Percentiles rank a stretch among this genome's conserved stretches.
Conservation (phyloP, 2,329 filamentous ascomycete genomes). For the Tolypocladium guangdongense region DNA sequence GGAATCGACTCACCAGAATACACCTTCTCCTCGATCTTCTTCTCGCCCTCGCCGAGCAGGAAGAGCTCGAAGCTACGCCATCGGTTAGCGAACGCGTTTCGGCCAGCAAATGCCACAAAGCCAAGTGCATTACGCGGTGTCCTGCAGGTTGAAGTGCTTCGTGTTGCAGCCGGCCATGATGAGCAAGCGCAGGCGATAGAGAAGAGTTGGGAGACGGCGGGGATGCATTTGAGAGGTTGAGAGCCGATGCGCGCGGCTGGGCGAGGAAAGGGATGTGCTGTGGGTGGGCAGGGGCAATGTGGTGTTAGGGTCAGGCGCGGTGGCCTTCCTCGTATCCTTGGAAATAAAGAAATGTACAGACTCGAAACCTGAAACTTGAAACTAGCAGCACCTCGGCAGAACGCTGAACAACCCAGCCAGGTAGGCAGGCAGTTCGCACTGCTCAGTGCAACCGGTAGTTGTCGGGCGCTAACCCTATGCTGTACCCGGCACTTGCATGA, state of each 20-base stretch:
- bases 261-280: neutral
- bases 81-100: constrained; percentile 10
- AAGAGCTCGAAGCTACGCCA: constrained; percentile 77
- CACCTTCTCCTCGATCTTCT: constrained; percentile 80
- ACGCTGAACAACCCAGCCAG: neutral
- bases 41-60: constrained; percentile 75
- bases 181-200: neutral
- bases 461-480: neutral
- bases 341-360: neutral
- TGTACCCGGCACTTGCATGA: neutral
- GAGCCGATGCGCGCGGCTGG: neutral
- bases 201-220: neutral
- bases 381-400: neutral
- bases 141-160: constrained; percentile 28
- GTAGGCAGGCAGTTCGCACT: neutral
- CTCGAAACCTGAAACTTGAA: no score
- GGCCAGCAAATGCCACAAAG: neutral
- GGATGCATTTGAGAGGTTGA: neutral
- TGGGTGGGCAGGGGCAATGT: neutral
- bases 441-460: neutral
- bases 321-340: neutral
- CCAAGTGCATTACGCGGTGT: constrained; percentile 19
- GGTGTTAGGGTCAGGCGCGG: neutral
- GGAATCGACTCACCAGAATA: constrained; percentile 65
- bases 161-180: constrained; percentile 25